Base-by-base conservation (phyloP, 805 yeast genomes). In the Yamadazyma sp. region DNA sequence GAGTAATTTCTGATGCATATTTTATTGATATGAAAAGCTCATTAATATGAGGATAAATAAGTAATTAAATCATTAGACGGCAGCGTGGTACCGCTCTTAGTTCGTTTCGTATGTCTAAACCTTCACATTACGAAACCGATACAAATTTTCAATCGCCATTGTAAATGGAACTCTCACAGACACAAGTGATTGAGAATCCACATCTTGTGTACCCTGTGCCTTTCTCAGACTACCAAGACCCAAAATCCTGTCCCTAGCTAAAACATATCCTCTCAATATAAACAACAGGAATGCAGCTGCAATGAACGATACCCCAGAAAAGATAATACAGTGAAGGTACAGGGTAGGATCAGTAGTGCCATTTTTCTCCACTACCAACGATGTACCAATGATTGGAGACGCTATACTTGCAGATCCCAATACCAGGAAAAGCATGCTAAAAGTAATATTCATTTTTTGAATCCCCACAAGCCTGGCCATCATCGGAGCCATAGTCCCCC, bases 371-470 rank as follows among this genome's bases (percentile, higher is more conserved):
- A 48, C 41, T 40, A 76, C 77, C 32, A 80, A 60, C 8, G 70
- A 57, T 12, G 78, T 64, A 5, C 86, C 86, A 42, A 81, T 71
- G 15, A 80, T 69, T 1, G 86, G 86, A 1, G 85, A 71, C 1
- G 67, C 72, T n/a, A 76, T 54, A 2, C 78, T 77, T 21, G 75
- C 61, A 0, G 60, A 41, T 6, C 82, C 85, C 30, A 72, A 50
- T 23, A 70, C 55, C 10, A 69, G 48, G 84, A 84, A 80, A 3
- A 73, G 46, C 74, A 77, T 66, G 13, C 77, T 72, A 35, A 71
- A 59, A 0, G 70, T 56, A 12, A 75, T 71, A 30, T 73, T 73
- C 50, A 79, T 55, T 45, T 73, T 76, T 25, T 65, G 54, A 20
- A 80, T 53, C 0, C 87, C 87, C 12, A 73, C 73, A 17, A 79